Evolutionary conservation across 2,329 filamentous ascomycete species (phyloP), one percentile per base, ranked within the genome.

Genomic region (Fusarium robinianum): DNA sequence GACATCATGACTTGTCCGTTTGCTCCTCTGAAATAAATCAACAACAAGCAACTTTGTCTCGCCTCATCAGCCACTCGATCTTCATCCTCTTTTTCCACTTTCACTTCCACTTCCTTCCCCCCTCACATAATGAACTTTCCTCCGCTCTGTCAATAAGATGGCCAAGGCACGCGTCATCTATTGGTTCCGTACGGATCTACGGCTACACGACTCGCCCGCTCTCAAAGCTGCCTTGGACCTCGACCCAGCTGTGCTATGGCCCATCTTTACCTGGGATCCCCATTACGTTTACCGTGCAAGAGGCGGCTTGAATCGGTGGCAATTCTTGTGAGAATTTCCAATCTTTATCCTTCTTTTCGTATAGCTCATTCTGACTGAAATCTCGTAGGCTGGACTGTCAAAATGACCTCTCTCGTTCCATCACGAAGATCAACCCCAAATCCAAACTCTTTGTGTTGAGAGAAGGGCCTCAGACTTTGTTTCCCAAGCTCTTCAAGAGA

Each of bases 261-360:
- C 86, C 1, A 78, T 90, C 31, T 91, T 87, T 76, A 88, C 84
- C 2, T 91, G 86, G 85, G 87, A 90, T 63, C 86, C 86, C 43
- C 85, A 90, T 63, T 90, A 90, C 62, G 85, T 90, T 17, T 90
- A 89, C 63, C 77, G 77, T 21, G 81, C 83, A 1, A 77, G 86
- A 44, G 85, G 84, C 5, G 85, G 85, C 0, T 71, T 81, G 7
- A 91, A 91, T 59, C 74, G 87, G 55, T 90, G 85, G 84, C 83
- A 88, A 57, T 90, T 85, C 60, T 67, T 89, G 72, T 81, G 59
- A 60, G 72, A 49, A 15, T 15, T 9, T 23, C 8, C 30, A 2
- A 9, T 7, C 7, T 14, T 8, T 8, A 8, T 6, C n/a, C 2
- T 23, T 8, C 2, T 27, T 1, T 21, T 16, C 8, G 6, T 15